A percentile compares a stretch with the other conserved stretches of the same genome.
Conservation (phyloP, 768 basidiomycete species). For the Termitomyces sp. region DNA sequence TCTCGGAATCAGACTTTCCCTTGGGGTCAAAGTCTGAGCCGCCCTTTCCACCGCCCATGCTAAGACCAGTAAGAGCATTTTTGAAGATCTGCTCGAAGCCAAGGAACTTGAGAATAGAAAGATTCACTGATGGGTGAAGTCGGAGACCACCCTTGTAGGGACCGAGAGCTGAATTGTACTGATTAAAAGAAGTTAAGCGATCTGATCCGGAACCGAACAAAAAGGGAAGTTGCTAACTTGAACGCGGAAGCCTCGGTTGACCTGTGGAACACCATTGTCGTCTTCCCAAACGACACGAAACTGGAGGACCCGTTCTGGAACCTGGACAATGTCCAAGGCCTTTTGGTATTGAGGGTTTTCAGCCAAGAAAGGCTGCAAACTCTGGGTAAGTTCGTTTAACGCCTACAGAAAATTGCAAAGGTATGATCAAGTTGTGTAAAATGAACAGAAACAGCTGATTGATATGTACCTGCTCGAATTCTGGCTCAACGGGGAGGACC, state of each 20-base stretch:
- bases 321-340: slow-evolving; percentile 58
- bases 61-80: slow-evolving; percentile 72
- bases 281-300: slow-evolving; percentile 81
- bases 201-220: neutral
- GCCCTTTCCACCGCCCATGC: slow-evolving; percentile 79
- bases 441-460: neutral
- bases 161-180: slow-evolving; percentile 76
- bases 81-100: slow-evolving; percentile 82
- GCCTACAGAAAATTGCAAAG: slow-evolving; percentile 33
- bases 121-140: slow-evolving; percentile 74
- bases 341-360: slow-evolving; percentile 64
- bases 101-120: slow-evolving; percentile 81
- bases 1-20: slow-evolving; percentile 72
- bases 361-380: slow-evolving; percentile 59
- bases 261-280: slow-evolving; percentile 57
- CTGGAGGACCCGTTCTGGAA: slow-evolving; percentile 52
- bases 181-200: slow-evolving; percentile 3
- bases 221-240: slow-evolving; percentile 44
- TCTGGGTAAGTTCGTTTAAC: slow-evolving; percentile 57
- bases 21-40: slow-evolving; percentile 80
- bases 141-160: slow-evolving; percentile 79
- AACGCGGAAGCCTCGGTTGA: slow-evolving; percentile 72
- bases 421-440: neutral
- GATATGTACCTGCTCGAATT: slow-evolving; percentile 54
- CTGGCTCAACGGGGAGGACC: slow-evolving; percentile 54